Base-by-base conservation (phyloP, 768 basidiomycete species). In the Russula foetens region DNA sequence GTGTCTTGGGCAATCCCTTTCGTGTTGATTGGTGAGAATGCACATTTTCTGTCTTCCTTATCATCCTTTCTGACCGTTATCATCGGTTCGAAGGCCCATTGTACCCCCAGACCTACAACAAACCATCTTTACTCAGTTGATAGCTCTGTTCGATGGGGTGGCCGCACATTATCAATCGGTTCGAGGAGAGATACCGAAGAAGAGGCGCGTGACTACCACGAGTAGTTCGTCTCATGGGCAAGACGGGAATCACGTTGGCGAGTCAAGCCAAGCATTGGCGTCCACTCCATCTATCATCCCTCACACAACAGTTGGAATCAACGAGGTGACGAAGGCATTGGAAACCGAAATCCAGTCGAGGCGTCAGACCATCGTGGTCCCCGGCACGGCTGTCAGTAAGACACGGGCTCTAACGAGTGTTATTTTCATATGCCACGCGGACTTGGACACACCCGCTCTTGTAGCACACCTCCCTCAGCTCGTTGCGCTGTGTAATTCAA, bases 381-480 rank as follows among this genome's bases (percentile, higher is more conserved):
- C 60, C 17, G 24, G 28, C 35, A 31, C 28, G 44, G 31, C 33
- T 12, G 15, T 33, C 15, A 29, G 55, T 11, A 7, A 47, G 9
- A 12, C 38, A 1, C 49, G 54, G 11, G 38, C 11, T 21, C 49
- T 59, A 8, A 53, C 54, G 28, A 60, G 71, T 66, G 63, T 78
- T 49, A 75, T 94, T 28, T 80, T 92, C 60, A 86, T 84, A 38
- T 94, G 91, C 70, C 77, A 79, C 45, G 81, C 81, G 33, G 92
- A 93, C 67, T 72, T 92, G 59, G 82, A 92, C 69, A 88, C 91
- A 12, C 77, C 84, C 9, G 73, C 83, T 19, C 74, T 92, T 52
- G 75, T 92, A 53, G 83, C 82, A 49, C 91, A 94, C 70, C 70
- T 94, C 23, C 90, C 86, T 11, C 81, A 84, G 66, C 77, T 93